Evolutionary conservation across 345 rosid species (phyloP).

Genomic region (Gossypium longicalyx): DNA sequence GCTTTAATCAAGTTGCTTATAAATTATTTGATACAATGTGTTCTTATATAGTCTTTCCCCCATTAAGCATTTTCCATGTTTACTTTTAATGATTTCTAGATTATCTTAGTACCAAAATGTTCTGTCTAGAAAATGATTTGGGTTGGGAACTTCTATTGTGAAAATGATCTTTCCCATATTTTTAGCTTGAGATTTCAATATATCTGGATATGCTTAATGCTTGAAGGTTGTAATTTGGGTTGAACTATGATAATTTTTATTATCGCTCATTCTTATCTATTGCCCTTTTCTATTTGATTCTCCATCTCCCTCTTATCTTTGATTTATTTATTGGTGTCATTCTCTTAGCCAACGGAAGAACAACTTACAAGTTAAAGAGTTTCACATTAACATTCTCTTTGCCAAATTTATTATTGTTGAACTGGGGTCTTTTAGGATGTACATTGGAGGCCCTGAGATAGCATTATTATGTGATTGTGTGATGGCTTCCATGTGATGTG

Average conservation of each 20-base stretch:
- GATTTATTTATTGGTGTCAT: neutral
- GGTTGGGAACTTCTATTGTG: neutral
- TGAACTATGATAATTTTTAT: neutral
- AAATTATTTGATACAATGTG: constrained; percentile 2
- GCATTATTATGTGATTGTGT: neutral
- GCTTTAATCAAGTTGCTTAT: constrained; percentile 8
- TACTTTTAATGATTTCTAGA: neutral
- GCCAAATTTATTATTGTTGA: neutral
- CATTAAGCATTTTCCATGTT: neutral
- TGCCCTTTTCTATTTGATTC: neutral
- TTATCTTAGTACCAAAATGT: neutral
- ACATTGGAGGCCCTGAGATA: neutral
- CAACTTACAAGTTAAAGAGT: neutral
- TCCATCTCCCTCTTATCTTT: neutral
- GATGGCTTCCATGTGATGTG: neutral
- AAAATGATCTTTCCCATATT: neutral
- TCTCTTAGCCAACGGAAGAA: neutral
- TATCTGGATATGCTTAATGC: neutral
- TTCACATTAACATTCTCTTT: neutral
- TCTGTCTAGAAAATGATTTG: neutral
- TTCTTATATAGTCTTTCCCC: neutral
- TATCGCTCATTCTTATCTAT: neutral
- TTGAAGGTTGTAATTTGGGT: neutral
- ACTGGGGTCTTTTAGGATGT: neutral
- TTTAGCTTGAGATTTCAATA: neutral